Evolutionary conservation across 1,284 basidiomycete species (phyloP), one percentile per base, ranked within the genome.

Genomic region (Cystodermella granulosa): DNA sequence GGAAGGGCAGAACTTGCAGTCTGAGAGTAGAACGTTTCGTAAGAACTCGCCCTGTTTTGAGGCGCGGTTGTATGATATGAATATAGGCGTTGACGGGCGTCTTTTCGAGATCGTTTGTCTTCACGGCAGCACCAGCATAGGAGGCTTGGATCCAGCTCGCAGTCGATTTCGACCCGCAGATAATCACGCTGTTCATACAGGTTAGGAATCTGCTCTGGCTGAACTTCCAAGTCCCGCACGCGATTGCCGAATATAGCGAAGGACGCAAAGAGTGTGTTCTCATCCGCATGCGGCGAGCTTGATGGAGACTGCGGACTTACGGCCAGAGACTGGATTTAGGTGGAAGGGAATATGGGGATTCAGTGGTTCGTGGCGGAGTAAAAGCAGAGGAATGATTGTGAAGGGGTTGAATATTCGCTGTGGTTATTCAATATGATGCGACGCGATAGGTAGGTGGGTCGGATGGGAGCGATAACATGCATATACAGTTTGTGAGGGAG

Each of bases 131-230:
- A n/a, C n/a, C n/a, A n/a, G n/a, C n/a, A n/a, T n/a, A n/a, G n/a
- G n/a, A n/a, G n/a, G n/a, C n/a, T 34, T 83, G 84, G n/a, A 89
- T 85, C 60, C 90, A 94, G 66, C 80, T 98, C 3, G 84, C 84
- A 13, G 93, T 98, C 54, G 96, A 98, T 67, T 98, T 98, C 62
- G 95, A 98, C 65, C 87, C 92, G 2, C 95, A 98, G 68, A 92
- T 96, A 56, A 96, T 98, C 63, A 93, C 91, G 3, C 77, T 98
- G 21, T 98, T 98, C 81, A 98, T 98, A 73, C 95, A 98, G 66
- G 93, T 98, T 24, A 79, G 95, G 50, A 96, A 96, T 62, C 66
- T 98, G 51, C 77, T 96, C 26, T 98, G 95, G 95, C 78, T 97
- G 54, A 89, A 89, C 50, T 97, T 95, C 70, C 86, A 88, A 59